Evolutionary conservation across 2,329 filamentous ascomycete species (phyloP).

Genomic region (Penicillium rolfsii): DNA sequence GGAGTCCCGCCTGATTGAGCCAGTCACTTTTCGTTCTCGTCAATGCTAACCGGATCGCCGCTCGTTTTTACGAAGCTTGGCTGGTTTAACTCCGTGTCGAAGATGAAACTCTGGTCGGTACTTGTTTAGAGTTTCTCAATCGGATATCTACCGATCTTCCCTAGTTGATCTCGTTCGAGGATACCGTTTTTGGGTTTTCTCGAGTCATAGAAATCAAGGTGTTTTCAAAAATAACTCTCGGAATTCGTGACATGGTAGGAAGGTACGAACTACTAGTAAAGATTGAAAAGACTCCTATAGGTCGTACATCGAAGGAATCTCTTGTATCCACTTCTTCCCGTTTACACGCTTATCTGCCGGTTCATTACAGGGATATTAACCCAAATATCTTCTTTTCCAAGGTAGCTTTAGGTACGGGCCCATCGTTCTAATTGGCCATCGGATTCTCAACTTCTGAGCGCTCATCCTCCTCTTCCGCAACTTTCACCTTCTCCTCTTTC

Average conservation of each 20-base stretch:
- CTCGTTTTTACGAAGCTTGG: slow-evolving; percentile 3
- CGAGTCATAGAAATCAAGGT: neutral
- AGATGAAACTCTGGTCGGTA: neutral
- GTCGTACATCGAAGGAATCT: neutral
- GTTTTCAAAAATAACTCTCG: neutral
- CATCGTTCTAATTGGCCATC: neutral
- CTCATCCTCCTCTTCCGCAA: neutral
- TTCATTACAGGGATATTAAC: neutral
- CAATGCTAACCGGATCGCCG: neutral
- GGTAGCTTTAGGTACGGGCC: neutral
- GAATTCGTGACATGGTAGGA: neutral
- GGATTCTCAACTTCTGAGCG: neutral
- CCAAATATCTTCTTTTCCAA: neutral
- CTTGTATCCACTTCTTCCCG: neutral
- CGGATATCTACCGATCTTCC: neutral
- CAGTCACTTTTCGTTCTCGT: neutral
- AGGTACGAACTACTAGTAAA: neutral
- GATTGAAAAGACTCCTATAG: neutral
- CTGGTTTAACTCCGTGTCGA: slow-evolving; percentile 2
- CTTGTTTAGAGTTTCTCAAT: neutral
- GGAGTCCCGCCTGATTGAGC: slow-evolving; percentile 3
- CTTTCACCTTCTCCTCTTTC: too few species aligned
- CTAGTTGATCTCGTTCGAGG: neutral
- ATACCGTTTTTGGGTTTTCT: neutral
- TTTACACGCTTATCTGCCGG: neutral